Evolutionary conservation across 2,329 filamentous ascomycete species (phyloP), one percentile per base, ranked within the genome.

Genomic region (Curvularia eragrostidis): DNA sequence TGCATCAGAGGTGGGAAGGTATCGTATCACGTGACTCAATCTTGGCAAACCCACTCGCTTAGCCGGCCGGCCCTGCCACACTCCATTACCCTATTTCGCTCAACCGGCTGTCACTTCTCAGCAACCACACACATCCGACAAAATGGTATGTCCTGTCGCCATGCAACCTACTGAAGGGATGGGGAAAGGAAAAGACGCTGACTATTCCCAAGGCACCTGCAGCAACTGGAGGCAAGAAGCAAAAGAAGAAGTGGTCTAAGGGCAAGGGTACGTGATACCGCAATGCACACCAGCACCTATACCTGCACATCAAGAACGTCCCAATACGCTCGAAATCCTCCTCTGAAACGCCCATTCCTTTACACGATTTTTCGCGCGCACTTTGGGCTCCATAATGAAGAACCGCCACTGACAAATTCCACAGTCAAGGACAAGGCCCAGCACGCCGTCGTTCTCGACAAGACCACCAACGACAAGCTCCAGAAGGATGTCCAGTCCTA

Each of bases 351-450:
- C 44, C 21, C 42, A 39, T 39, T 54, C 28, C 50, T 48, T 26
- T 43, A 46, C 30, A 38, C 39, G 38, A 38, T 38, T 47, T 47
- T 38, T 54, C 50, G 48, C 54, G 39, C 61, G 49, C 47, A 46
- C 41, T 36, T 55, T 46, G 48, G 44, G 28, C 58, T 26, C 24
- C 32, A 48, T 28, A 57, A 48, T 48, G 19, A 55, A 53, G 62
- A 66, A 48, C 52, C 59, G 59, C 58, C 58, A 71, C 68, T 74
- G 52, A 75, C 67, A 66, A 66, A 43, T 36, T 59, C 54, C 68
- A 85, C 82, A 93, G 95, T 99, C 87, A 99, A 99, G 95, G 95
- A 99, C 89, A 99, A 99, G 93, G 94, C 95, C 84, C 91, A 98
- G 83, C 95, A 99, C 89, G 91, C 91, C 83, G 95, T 99, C 83